phyloP scores from a whole-genome alignment of 306 rosid species.

The Styphnolobium japonicum region DNA sequence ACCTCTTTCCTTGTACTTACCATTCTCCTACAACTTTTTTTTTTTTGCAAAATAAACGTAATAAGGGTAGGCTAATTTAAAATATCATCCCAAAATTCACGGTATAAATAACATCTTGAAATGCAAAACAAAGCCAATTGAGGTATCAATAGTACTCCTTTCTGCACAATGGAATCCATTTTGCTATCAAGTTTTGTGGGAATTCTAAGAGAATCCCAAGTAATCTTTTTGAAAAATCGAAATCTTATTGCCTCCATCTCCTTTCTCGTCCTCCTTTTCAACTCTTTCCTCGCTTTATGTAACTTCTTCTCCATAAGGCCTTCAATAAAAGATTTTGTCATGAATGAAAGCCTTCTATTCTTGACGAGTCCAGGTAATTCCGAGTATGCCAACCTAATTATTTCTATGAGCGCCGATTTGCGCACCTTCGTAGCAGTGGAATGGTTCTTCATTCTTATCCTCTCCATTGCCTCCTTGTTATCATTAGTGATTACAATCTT shows the following conservation, averaged over 20 bases:
- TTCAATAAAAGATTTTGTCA: not conserved
- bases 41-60: not conserved
- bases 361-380: not conserved
- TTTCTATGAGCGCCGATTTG: not conserved
- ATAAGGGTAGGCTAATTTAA: not conserved
- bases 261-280: not conserved
- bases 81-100: no score
- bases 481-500: not conserved
- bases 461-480: not conserved
- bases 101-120: no score
- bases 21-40: no score
- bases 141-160: not conserved
- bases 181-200: not conserved
- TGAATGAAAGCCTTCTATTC: not conserved
- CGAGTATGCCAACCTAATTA: not conserved
- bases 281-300: not conserved
- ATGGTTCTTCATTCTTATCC: conserved; percentile 13
- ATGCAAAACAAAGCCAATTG: not conserved
- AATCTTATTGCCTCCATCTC: conserved; percentile 7
- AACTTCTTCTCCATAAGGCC: not conserved
- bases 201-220: conserved; percentile 7
- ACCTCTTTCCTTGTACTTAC: no score
- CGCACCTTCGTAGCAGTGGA: not conserved
- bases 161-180: not conserved
- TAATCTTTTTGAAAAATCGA: conserved; percentile 6